Percentiles rank a stretch among this genome's conserved stretches.
phyloP scores from a whole-genome alignment of 1,139 yeast species.

The Diutina sp. region DNA sequence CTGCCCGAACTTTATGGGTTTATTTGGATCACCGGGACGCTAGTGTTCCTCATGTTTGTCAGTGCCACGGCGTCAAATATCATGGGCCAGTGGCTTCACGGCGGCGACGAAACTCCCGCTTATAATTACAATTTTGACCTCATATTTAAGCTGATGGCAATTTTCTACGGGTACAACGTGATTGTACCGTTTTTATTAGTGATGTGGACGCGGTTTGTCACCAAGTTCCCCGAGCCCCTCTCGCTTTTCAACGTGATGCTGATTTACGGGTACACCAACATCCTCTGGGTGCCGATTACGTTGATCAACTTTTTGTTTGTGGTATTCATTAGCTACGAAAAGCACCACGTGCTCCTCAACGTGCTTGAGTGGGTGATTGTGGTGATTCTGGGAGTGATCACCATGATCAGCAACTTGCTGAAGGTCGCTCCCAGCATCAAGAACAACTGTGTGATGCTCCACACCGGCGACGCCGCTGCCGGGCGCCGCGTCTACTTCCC shows the following conservation, averaged over 20 bases:
- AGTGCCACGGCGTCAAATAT: conserved; percentile 46
- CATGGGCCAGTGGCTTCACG: conserved; percentile 32
- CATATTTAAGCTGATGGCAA: conserved; percentile 49
- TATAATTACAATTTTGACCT: conserved; percentile 50
- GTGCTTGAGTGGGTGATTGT: conserved; percentile 36
- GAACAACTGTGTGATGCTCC: conserved; percentile 1
- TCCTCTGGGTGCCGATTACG: conserved; percentile 73
- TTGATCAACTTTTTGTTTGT: conserved; percentile 39
- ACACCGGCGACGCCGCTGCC: conserved; percentile 1
- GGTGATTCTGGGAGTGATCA: conserved; percentile 28
- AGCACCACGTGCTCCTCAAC: conserved; percentile 21
- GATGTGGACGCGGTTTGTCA: conserved; percentile 27
- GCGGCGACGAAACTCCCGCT: conserved; percentile 19
- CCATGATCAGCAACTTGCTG: conserved; percentile 33
- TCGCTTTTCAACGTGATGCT: conserved; percentile 35
- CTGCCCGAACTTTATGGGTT: conserved; percentile 66
- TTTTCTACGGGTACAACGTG: conserved; percentile 64
- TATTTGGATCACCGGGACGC: conserved; percentile 74
- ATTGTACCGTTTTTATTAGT: conserved; percentile 45
- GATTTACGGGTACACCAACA: conserved; percentile 68
- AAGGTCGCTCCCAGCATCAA: conserved; percentile 30
- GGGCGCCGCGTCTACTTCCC: neutral
- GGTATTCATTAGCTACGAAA: conserved; percentile 24
- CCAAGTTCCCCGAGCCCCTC: conserved; percentile 28
- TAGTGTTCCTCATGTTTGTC: conserved; percentile 60